These are phyloP conservation scores for Fraxinus sp. DNA, from an alignment of 305 asterid species.

Conservation along the genomic window DNA sequence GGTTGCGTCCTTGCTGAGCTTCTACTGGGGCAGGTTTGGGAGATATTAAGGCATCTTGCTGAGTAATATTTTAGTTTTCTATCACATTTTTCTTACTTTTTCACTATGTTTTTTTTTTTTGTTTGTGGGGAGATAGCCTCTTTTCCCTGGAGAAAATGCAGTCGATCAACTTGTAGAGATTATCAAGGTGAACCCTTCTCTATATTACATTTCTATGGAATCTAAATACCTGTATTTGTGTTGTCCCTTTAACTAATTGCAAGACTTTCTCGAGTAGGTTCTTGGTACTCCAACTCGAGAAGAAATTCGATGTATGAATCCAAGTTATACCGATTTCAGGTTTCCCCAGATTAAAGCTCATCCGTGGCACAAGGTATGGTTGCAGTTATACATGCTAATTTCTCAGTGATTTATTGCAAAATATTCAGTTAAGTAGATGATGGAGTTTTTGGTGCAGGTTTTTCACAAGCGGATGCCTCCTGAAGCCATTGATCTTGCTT, in stretches of 20 bases:
- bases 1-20: conserved; percentile 97
- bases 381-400: conserved; percentile 10
- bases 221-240: conserved; percentile 1
- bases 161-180: conserved; percentile 98
- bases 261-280: conserved; percentile 46
- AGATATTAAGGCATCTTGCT: conserved; percentile 12
- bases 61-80: conserved; percentile 3
- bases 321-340: conserved; percentile 84
- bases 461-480: conserved; percentile 98
- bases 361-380: conserved; percentile 91
- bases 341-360: conserved; percentile 92
- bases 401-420: not conserved
- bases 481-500: conserved; percentile 96
- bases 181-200: conserved; percentile 60
- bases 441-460: conserved; percentile 48
- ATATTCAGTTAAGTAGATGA: conserved; percentile 20
- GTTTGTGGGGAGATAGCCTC: conserved; percentile 53
- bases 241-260: conserved; percentile 23
- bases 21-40: conserved; percentile 84
- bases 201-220: conserved; percentile 11
- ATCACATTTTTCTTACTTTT: conserved; percentile 5
- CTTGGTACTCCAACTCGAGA: conserved; percentile 98
- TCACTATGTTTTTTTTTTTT: not conserved
- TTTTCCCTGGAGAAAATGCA: conserved; percentile 98
- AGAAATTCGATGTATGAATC: conserved; percentile 97